Conservation (phyloP, 2,329 filamentous ascomycete genomes). For the Aspergillus spinulosporus region DNA sequence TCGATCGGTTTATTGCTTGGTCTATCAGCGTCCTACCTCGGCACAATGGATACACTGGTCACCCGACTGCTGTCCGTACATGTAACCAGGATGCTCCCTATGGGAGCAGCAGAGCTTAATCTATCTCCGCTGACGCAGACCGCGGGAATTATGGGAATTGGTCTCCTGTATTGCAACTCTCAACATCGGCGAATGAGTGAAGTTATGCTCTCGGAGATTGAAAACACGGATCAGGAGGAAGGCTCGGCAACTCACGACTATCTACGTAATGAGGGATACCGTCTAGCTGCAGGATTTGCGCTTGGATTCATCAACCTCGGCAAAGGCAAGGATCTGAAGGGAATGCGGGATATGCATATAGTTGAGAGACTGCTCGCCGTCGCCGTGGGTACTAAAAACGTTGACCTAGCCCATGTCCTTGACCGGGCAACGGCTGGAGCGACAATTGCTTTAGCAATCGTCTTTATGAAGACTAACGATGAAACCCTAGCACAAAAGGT, state of each 20-base stretch:
- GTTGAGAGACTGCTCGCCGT: constrained; percentile 83
- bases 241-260: constrained; percentile 67
- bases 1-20: constrained; percentile 93
- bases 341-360: constrained; percentile 89
- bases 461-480: constrained; percentile 97
- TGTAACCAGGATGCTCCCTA: constrained; percentile 89
- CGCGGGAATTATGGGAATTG: constrained; percentile 95
- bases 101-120: constrained; percentile 90
- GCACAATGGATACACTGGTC: constrained; percentile 95
- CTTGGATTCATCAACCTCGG: constrained; percentile 93
- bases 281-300: constrained; percentile 88
- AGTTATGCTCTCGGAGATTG: constrained; percentile 96
- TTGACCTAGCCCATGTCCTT: constrained; percentile 87
- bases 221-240: constrained; percentile 81
- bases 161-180: constrained; percentile 87
- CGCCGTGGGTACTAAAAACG: constrained; percentile 84
- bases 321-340: constrained; percentile 82
- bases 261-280: constrained; percentile 91
- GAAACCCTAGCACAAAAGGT: constrained; percentile 83
- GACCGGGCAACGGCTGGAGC: constrained; percentile 94
- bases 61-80: constrained; percentile 93
- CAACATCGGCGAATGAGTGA: constrained; percentile 98
- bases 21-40: constrained; percentile 87
- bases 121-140: constrained; percentile 91
- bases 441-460: constrained; percentile 82